Evolutionary conservation across 2,329 filamentous ascomycete species (phyloP), one percentile per base, ranked within the genome.

Genomic region (Paramyrothecium sp.): DNA sequence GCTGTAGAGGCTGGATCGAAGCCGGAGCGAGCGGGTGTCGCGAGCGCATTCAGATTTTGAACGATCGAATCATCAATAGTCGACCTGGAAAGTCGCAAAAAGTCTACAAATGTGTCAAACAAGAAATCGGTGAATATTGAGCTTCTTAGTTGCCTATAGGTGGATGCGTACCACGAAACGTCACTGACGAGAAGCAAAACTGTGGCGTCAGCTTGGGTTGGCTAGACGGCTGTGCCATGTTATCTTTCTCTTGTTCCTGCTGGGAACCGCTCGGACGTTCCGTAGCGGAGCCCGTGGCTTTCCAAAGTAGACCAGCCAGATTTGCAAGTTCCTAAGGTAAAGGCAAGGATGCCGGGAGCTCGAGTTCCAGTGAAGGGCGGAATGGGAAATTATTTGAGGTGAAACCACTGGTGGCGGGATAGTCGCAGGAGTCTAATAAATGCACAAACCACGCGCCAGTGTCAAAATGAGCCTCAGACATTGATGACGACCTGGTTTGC

Each of bases 51-150:
- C 60, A 99, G 85, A 67, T 96, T 94, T 69, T 97, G 93, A 1
- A 87, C 87, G 69, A 99, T 98, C 49, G 90, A 92, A 75, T 99
- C 95, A 75, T 99, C 95, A 68, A 97, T 89, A 51, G 90, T 86
- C 54, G 86, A 82, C 61, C 95, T 87, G 11, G 94, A 97, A 63
- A 95, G 75, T 44, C 92, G 90, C 21, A 99, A 83, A 72, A 99
- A 99, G 72, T 97, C 95, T 97, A 68, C 33, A 30, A 10, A 30
- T 4, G 26, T 30, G 26, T 30, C 26, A 30, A 12, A 7, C 21
- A 56, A 19, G 20, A 2, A 16, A 5, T 34, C n/a, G n/a, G n/a
- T n/a, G n/a, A n/a, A n/a, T n/a, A n/a, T n/a, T n/a, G n/a, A n/a
- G n/a, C n/a, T n/a, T n/a, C n/a, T n/a, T n/a, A n/a, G n/a, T n/a